Evolutionary conservation across 1,284 basidiomycete genomes (phyloP), one percentile per base, ranked within the genome.

Genomic region (Inonotus hispidus): DNA sequence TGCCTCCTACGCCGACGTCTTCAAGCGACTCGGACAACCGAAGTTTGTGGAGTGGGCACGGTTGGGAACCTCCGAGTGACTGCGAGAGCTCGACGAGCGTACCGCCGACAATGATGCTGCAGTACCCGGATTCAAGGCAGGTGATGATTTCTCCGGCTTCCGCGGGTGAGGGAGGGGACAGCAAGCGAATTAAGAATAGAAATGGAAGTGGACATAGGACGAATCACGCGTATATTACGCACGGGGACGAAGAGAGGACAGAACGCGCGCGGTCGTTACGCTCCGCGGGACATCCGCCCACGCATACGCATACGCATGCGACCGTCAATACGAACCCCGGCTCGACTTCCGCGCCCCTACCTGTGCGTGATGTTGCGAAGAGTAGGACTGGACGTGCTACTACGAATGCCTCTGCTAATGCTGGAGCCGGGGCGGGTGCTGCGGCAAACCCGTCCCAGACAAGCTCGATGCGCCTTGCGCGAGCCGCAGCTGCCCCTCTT

Each of bases 61-160:
- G 77, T 21, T 76, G 76, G 38, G 77, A 80, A 25, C 75, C 78
- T 4, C 72, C 74, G 38, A 87, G 85, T 21, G 87, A 87, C 63
- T 79, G 76, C 0, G 83, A 78, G 66, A 88, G 85, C 70, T 75
- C 78, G n/a, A 78, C 79, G 67, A 89, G 87, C 0, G 65, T 83
- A 6, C 87, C 87, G 2, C 88, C 87, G 4, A 83, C 80, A 66
- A 88, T 90, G 84, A 73, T 88, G 63, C 72, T 90, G 64, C 80
- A 80, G 61, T 89, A 83, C 68, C 75, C 74, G n/a, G 82, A 87
- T 68, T 86, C 87, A 4, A 71, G 82, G 50, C 32, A 57, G 49
- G 63, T 58, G 39, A 2, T 58, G 2, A 32, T 64, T 29, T 56
- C 41, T 2, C 59, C 63, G 16, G 38, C 43, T n/a, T 19, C 49